A percentile compares a stretch with the other conserved stretches of the same genome.
These are phyloP conservation scores for Peronospora tabacina DNA, from an alignment of 352 stramenopile genomes.

Conservation along the genomic window DNA sequence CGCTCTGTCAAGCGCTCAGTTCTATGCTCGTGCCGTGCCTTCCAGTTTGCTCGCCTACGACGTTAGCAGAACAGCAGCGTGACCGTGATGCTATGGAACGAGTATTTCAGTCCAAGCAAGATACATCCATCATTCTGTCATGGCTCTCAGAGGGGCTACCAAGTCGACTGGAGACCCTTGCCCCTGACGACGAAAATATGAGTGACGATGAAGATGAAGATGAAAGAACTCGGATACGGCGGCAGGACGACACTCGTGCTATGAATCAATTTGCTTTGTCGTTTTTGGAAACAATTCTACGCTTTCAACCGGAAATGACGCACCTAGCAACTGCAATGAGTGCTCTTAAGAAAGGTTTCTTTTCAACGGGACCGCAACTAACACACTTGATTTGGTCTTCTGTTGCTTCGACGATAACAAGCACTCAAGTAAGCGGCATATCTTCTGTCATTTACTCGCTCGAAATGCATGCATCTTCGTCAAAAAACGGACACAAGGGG, in stretches of 20 bases:
- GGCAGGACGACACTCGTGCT: conserved; percentile 43
- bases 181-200: conserved; percentile 31
- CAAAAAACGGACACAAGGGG: conserved; percentile 19
- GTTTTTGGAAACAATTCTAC: conserved; percentile 54
- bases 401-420: conserved; percentile 54
- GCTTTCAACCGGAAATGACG: conserved; percentile 61
- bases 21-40: conserved; percentile 87
- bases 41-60: conserved; percentile 44
- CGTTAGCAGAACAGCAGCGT: conserved; percentile 44
- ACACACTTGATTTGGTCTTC: conserved; percentile 74
- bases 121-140: conserved; percentile 50
- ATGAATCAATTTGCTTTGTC: conserved; percentile 74
- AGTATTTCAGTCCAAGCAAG: conserved; percentile 68
- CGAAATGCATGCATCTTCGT: conserved; percentile 23
- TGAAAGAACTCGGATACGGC: conserved; percentile 13
- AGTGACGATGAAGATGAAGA: conserved; percentile 23
- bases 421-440: conserved; percentile 58
- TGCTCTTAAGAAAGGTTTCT: conserved; percentile 63
- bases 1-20: conserved; percentile 85
- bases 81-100: conserved; percentile 60
- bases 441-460: conserved; percentile 58
- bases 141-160: conserved; percentile 55
- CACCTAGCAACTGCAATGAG: conserved; percentile 43
- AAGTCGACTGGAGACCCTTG: conserved; percentile 33
- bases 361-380: conserved; percentile 56